Evolutionary conservation across 345 rosid genomes (phyloP).

Genomic region (Eucalyptus sp.): DNA sequence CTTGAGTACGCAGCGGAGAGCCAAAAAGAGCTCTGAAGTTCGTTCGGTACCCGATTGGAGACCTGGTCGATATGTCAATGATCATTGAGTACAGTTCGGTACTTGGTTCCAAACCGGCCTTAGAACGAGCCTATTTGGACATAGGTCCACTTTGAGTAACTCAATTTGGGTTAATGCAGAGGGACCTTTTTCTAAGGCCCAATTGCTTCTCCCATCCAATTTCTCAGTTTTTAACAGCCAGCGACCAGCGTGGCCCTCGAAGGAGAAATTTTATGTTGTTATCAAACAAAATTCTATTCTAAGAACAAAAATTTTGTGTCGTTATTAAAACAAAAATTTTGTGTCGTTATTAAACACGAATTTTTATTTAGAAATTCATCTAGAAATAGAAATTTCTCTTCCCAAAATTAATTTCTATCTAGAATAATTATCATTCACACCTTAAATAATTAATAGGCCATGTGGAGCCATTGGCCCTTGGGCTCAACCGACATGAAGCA

Average conservation of each 20-base stretch:
- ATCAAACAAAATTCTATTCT: too few relatives aligned
- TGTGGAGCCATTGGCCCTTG: background rate
- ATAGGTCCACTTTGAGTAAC: background rate
- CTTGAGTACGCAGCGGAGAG: background rate
- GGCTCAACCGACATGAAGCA: background rate
- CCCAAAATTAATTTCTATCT: too few relatives aligned
- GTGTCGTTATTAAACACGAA: accelerated
- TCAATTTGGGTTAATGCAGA: background rate
- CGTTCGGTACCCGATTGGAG: background rate
- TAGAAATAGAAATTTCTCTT: too few relatives aligned
- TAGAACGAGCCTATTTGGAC: background rate
- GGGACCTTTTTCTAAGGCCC: background rate
- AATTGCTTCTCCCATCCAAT: background rate
- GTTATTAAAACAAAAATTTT: too few relatives aligned
- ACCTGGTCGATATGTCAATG: background rate
- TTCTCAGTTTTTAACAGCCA: accelerated
- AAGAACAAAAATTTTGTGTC: accelerated
- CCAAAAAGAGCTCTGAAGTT: background rate
- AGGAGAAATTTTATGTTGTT: too few relatives aligned
- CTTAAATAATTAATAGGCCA: too few relatives aligned
- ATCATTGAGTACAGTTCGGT: background rate
- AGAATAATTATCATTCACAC: too few relatives aligned
- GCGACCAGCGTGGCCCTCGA: accelerated
- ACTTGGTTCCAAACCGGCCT: background rate
- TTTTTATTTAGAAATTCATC: too few relatives aligned